Evolutionary conservation across 108 stramenopile species (phyloP).

Genomic region (Stephanodiscus minutulus): DNA sequence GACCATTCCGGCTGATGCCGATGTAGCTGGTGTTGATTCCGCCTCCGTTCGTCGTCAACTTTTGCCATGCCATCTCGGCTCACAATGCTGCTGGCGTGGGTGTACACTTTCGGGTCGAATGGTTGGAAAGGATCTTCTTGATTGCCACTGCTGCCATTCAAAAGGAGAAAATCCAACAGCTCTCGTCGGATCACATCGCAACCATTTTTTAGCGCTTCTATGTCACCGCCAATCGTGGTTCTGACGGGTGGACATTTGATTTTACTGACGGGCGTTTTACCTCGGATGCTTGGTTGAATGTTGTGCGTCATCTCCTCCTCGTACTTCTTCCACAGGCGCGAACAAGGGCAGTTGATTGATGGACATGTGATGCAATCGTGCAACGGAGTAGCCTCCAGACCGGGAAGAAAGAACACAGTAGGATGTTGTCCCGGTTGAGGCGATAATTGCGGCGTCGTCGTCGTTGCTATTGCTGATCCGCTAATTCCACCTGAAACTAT

Average conservation of each 20-base stretch:
- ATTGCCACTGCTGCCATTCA: background rate
- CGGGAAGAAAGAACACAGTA: conserved; percentile 42
- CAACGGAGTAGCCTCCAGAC: conserved; percentile 37
- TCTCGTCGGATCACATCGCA: conserved; percentile 30
- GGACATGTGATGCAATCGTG: conserved; percentile 15
- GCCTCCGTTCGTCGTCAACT: background rate
- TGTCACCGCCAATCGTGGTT: conserved; percentile 28
- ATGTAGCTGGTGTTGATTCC: background rate
- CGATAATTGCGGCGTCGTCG: conserved; percentile 12
- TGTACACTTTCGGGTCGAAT: conserved; percentile 43
- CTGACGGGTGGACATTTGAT: conserved; percentile 25
- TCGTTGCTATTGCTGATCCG: background rate
- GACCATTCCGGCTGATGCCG: conserved; percentile 40
- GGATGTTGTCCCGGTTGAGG: conserved; percentile 42
- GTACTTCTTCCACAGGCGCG: conserved; percentile 34
- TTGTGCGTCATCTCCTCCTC: background rate
- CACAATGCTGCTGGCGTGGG: background rate
- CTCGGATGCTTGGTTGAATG: background rate
- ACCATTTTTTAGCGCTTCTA: conserved; percentile 25
- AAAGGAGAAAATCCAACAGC: conserved; percentile 6
- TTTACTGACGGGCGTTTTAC: conserved; percentile 3
- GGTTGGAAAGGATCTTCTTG: conserved; percentile 11
- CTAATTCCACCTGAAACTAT: background rate
- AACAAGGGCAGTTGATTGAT: conserved; percentile 30
- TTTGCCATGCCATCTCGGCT: conserved; percentile 1